Evolutionary conservation across 371 early-diverging fungal species (phyloP).

Genomic region (Mucor lusitanicus): DNA sequence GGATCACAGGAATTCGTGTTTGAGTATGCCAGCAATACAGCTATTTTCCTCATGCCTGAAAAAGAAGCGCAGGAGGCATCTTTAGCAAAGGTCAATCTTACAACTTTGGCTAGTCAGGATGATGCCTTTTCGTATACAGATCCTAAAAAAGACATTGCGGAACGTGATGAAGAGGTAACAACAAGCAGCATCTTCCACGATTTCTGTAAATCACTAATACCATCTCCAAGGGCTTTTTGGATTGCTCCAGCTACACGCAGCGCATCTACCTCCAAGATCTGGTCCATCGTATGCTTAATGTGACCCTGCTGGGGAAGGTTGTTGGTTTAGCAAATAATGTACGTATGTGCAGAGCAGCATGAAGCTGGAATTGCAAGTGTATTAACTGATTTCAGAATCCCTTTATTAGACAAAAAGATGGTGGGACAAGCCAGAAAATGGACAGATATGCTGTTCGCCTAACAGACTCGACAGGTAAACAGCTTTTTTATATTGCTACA

Average conservation of each 20-base stretch:
- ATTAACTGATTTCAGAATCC: slow-evolving; percentile 23
- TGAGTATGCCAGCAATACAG: slow-evolving; percentile 33
- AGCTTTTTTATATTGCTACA: neutral
- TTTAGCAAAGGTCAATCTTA: slow-evolving; percentile 23
- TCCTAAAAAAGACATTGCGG: slow-evolving; percentile 24
- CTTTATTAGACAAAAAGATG: slow-evolving; percentile 15
- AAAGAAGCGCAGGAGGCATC: slow-evolving; percentile 38
- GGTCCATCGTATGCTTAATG: slow-evolving; percentile 38
- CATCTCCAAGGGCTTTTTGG: slow-evolving; percentile 36
- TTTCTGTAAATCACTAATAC: neutral
- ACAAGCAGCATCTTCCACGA: neutral
- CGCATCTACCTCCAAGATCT: slow-evolving; percentile 35
- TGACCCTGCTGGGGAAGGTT: slow-evolving; percentile 42
- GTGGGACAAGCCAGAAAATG: slow-evolving; percentile 21
- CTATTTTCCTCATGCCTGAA: slow-evolving; percentile 46
- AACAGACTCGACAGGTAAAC: slow-evolving; percentile 35
- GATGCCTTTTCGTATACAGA: neutral
- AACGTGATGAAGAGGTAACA: slow-evolving; percentile 38
- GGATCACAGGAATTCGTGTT: slow-evolving; percentile 21
- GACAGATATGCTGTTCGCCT: slow-evolving; percentile 39
- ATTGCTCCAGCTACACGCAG: slow-evolving; percentile 30
- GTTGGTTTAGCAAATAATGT: slow-evolving; percentile 43
- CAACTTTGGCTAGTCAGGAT: slow-evolving; percentile 6
- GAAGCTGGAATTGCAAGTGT: neutral
- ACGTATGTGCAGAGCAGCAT: neutral